phyloP scores from a whole-genome alignment of 192 early-diverging fungal species.

The Mortierella antarctica region DNA sequence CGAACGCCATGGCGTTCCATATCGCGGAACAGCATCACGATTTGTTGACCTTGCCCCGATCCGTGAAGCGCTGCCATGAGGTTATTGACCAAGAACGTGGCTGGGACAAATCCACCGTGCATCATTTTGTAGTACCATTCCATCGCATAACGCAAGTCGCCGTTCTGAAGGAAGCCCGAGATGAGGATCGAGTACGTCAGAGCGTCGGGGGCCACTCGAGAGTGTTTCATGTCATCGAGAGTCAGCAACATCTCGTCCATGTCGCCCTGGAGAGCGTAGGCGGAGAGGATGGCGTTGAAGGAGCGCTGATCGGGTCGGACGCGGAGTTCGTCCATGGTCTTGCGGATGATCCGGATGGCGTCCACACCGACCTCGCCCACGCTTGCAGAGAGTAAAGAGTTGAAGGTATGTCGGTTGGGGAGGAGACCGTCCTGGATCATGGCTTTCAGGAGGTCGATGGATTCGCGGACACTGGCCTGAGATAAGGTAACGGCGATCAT shows the following conservation, averaged over 20 bases:
- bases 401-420: conserved; percentile 42
- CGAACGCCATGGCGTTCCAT: conserved; percentile 8
- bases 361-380: conserved; percentile 34
- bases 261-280: conserved; percentile 40
- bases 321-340: conserved; percentile 28
- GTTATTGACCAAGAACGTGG: conserved; percentile 33
- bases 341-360: conserved; percentile 20
- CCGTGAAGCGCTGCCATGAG: conserved; percentile 46
- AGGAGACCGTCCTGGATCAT: conserved; percentile 42
- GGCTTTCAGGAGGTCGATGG: conserved; percentile 31
- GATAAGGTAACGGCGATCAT: conserved; percentile 34
- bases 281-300: conserved; percentile 40
- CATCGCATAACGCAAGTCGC: conserved; percentile 43
- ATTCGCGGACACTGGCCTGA: conserved; percentile 22
- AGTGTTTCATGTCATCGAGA: conserved; percentile 29
- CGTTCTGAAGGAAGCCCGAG: conserved; percentile 48
- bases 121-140: conserved; percentile 52
- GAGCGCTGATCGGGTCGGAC: conserved; percentile 39
- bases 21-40: conserved; percentile 31
- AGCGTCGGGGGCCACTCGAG: conserved; percentile 20
- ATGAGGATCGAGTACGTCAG: conserved; percentile 48
- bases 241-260: conserved; percentile 30
- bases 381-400: conserved; percentile 37
- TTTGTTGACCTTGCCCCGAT: conserved; percentile 36
- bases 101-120: conserved; percentile 15